A percentile compares a stretch with the other conserved stretches of the same genome.
These are phyloP conservation scores for Aspergillus arachidicola DNA, from an alignment of 2,329 filamentous ascomycete genomes.

Conservation along the genomic window DNA sequence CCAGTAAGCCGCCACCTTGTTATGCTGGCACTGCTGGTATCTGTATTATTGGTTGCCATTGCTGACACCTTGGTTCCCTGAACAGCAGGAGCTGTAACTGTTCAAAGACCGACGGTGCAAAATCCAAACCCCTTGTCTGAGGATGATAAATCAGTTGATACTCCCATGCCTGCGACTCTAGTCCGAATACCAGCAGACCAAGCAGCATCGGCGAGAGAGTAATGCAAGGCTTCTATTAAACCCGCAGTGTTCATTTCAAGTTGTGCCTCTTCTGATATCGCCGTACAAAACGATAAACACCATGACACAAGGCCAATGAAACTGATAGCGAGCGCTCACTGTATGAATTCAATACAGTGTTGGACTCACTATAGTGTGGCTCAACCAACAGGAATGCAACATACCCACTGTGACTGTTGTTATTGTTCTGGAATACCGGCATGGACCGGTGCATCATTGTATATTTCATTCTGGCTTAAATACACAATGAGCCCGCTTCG, in stretches of 20 bases:
- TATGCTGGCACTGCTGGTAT: neutral
- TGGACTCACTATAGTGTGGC: neutral
- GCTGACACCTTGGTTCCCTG: conserved; percentile 5
- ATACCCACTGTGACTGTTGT: neutral
- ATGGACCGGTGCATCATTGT: too few relatives aligned
- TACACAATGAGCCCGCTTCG: neutral
- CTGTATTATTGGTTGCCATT: conserved; percentile 11
- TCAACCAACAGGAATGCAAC: neutral
- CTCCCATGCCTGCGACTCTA: conserved; percentile 42
- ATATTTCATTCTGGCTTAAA: neutral
- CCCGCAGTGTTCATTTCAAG: neutral
- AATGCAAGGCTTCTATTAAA: neutral
- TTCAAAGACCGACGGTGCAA: conserved; percentile 21
- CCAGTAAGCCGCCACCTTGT: conserved; percentile 50
- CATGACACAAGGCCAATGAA: neutral
- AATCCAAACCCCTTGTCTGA: conserved; percentile 15
- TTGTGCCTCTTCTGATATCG: neutral
- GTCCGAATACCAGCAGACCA: conserved; percentile 44
- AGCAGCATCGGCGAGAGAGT: neutral
- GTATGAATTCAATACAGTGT: neutral
- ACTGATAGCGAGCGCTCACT: neutral
- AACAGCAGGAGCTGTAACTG: conserved; percentile 30
- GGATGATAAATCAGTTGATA: conserved; percentile 73
- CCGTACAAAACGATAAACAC: neutral
- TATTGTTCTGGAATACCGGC: neutral